Percentiles rank a stretch among this genome's conserved stretches.
Evolutionary conservation across 2,329 filamentous ascomycete genomes (phyloP).

Genomic region (Trichoderma breve): DNA sequence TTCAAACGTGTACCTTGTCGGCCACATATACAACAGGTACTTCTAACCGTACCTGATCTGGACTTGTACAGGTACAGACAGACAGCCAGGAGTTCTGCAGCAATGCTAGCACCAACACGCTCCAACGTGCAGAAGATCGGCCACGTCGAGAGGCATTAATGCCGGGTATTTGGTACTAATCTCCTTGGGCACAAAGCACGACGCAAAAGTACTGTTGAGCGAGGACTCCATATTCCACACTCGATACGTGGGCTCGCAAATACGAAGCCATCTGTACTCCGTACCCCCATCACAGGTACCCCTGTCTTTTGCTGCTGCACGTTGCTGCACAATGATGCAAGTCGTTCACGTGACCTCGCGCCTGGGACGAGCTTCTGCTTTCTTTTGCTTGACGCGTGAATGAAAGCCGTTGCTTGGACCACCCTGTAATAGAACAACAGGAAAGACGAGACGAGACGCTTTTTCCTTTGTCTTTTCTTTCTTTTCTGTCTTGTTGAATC

Average conservation of each 20-base stretch:
- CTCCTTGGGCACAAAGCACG: background rate
- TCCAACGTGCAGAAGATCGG: background rate
- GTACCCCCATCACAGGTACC: background rate
- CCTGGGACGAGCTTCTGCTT: background rate
- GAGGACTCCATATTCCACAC: background rate
- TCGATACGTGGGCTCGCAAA: background rate
- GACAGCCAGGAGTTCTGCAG: background rate
- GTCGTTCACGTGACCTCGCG: constrained; percentile 13
- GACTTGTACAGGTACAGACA: background rate
- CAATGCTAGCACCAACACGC: background rate
- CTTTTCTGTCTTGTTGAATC: background rate
- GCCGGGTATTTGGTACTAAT: background rate
- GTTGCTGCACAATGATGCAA: background rate
- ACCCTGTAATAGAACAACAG: background rate
- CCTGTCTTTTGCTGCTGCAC: background rate
- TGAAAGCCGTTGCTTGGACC: background rate
- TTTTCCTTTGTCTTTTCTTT: background rate
- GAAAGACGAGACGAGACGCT: background rate
- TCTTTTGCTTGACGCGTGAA: background rate
- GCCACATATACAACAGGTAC: background rate
- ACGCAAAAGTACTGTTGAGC: background rate
- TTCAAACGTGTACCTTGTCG: background rate
- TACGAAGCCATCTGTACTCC: background rate
- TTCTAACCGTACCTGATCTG: background rate
- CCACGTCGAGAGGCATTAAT: background rate